Evolutionary conservation across 805 yeast genomes (phyloP), one percentile per base, ranked within the genome.

Genomic region (Torulaspora microellipsoides): DNA sequence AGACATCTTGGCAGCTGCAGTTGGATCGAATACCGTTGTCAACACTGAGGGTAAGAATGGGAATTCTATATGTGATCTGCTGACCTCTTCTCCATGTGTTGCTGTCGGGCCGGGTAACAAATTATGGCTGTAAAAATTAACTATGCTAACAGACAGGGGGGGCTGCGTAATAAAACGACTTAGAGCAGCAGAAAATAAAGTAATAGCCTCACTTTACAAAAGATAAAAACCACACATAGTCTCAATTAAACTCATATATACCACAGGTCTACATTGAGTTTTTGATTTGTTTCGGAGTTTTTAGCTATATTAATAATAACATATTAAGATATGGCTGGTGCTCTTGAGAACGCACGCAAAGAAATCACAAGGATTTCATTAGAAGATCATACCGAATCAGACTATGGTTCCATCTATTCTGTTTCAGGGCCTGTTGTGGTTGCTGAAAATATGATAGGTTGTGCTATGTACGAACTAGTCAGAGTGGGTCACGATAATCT

Each of bases 391-490:
- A 75, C 70, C 27, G 97, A 91, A 68, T 76, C 84, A 43, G 82
- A 81, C 53, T 87, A 86, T 67, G 99, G 96, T 45, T 81, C 77
- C 55, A 85, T 93, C 59, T 90, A 81, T 72, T 88, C 97, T 27
- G 97, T 93, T 38, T 90, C 98, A 15, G 99, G 99, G 61, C 98
- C 99, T 23, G 99, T 93, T 58, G 85, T 93, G 42, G 83, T 93
- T 38, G 99, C 99, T 38, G 98, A 93, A 70, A 85, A 93, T 73
- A 89, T 93, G 98, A 86, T 90, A 70, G 99, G 99, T 52, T 88
- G 97, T 80, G 97, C 98, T 59, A 93, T 93, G 99, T 91, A 93
- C 77, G 99, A 93, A 68, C 77, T 93, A 69, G 99, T 91, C 62
- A 89, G 83, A 68, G 99, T 93, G 53, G 98, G 99, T 57, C 98